A percentile compares a stretch with the other conserved stretches of the same genome.
Evolutionary conservation across 192 early-diverging fungal species (phyloP).

Genomic region (Paraglomus brasilianum): DNA sequence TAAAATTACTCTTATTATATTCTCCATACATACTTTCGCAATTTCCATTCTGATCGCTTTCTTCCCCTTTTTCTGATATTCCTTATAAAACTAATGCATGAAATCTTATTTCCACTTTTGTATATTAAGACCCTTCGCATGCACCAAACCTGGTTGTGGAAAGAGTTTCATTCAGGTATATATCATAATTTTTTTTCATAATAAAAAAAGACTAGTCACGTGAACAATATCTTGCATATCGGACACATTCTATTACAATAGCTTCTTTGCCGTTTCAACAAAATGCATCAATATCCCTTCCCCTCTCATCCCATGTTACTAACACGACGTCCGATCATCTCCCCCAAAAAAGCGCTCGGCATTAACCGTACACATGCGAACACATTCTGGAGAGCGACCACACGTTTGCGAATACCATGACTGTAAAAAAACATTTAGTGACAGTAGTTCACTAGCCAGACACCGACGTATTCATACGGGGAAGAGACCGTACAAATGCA

Average conservation of each 20-base stretch:
- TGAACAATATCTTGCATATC: too few relatives aligned
- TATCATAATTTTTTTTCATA: background rate
- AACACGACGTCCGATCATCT: background rate
- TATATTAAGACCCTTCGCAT: conserved; percentile 58
- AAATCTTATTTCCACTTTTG: background rate
- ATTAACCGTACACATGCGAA: conserved; percentile 76
- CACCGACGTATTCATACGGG: conserved; percentile 69
- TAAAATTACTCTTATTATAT: background rate
- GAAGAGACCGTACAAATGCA: conserved; percentile 66
- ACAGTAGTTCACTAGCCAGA: conserved; percentile 73
- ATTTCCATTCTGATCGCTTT: background rate
- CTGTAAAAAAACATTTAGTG: conserved; percentile 77
- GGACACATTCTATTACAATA: background rate
- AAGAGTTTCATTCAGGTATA: conserved; percentile 76
- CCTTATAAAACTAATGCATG: too few relatives aligned
- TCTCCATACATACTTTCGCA: conserved; percentile 1
- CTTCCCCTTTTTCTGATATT: background rate
- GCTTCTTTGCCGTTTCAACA: background rate
- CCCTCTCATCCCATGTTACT: too few relatives aligned
- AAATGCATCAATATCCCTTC: too few relatives aligned
- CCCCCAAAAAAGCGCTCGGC: conserved; percentile 61
- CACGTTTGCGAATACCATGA: conserved; percentile 65
- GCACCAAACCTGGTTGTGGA: conserved; percentile 61
- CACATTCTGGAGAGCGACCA: conserved; percentile 76
- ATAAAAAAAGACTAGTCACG: background rate